These are phyloP conservation scores for Phialophora verrucosa DNA, from an alignment of 2,329 filamentous ascomycete genomes.

Conservation along the genomic window DNA sequence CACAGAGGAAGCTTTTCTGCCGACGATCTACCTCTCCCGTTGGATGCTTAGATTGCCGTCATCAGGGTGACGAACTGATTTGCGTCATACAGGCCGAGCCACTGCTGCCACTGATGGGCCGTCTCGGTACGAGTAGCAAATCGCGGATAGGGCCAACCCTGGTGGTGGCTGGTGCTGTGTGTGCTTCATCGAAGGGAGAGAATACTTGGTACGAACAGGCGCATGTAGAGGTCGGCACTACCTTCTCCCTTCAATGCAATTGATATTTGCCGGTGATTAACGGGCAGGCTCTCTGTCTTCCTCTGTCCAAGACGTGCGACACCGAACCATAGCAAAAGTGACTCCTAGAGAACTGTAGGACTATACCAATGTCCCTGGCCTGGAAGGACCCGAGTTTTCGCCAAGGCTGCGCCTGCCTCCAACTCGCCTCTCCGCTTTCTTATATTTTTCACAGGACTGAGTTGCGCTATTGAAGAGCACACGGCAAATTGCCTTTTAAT, in stretches of 20 bases:
- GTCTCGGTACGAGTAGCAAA: background rate
- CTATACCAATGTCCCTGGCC: background rate
- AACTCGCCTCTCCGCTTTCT: conserved; percentile 20
- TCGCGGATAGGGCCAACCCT: background rate
- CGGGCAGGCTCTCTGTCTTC: background rate
- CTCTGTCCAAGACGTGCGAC: background rate
- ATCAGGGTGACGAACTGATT: background rate
- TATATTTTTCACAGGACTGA: conserved; percentile 18
- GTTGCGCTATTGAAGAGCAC: conserved; percentile 13
- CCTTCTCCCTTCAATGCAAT: background rate
- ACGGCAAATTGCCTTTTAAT: conserved; percentile 15
- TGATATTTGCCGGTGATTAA: background rate
- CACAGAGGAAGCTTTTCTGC: background rate
- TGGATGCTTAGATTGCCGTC: background rate
- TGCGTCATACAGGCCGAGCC: background rate
- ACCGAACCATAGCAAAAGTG: background rate
- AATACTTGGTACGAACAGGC: background rate
- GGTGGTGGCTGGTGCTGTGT: background rate
- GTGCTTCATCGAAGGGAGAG: background rate
- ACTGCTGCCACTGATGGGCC: background rate
- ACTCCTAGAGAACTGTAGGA: background rate
- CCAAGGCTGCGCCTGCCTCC: conserved; percentile 20
- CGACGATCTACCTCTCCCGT: conserved; percentile 1
- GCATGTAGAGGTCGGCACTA: background rate
- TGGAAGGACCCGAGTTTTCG: background rate